Evolutionary conservation across 148 eudicot genomes (phyloP), one percentile per base, ranked within the genome.

Genomic region (Polygonum maritimum): DNA sequence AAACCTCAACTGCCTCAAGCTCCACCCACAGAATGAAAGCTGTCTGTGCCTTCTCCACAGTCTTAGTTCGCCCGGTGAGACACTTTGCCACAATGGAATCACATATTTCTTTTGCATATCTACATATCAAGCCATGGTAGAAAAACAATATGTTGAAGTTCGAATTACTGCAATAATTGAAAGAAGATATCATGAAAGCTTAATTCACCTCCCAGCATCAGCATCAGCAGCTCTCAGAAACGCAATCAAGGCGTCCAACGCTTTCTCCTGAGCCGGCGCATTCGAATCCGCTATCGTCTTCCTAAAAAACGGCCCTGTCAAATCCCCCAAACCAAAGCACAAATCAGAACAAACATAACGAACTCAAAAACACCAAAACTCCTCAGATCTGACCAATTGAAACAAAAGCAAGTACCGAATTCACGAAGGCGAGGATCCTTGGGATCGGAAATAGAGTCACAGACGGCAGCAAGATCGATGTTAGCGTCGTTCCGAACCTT

Each of bases 251-350:
- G 99, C 97, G 54, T 96, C 99, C 14, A 96, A 82, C 40, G 99
- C 99, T 84, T 96, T 96, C 77, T 96, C 99, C 75, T 96, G 99
- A 65, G 89, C 99, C 0, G 99, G 97, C 45, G 98, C 98, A 88
- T 96, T 96, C 14, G 99, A 84, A 89, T 96, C 99, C 38, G 96
- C 78, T 35, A 96, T 90, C 36, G 90, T 75, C 86, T 96, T 96
- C 86, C 76, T 89, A 78, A 96, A 96, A 81, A 83, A 91, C 4
- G 81, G 90, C 62, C 94, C 99, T 96, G 57, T 75, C 22, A 78
- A 75, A 77, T 58, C 72, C n/a, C 19, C 72, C 80, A 1, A 26
- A 26, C 31, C 31, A 26, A 26, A 26, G 31, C 31, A 26, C 31
- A 26, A 26, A 26, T 26, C 0, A 26, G 31, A 26, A 26, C 19